Conservation (phyloP, 805 yeast species). For the Sugiyamaella lignohabitans region DNA sequence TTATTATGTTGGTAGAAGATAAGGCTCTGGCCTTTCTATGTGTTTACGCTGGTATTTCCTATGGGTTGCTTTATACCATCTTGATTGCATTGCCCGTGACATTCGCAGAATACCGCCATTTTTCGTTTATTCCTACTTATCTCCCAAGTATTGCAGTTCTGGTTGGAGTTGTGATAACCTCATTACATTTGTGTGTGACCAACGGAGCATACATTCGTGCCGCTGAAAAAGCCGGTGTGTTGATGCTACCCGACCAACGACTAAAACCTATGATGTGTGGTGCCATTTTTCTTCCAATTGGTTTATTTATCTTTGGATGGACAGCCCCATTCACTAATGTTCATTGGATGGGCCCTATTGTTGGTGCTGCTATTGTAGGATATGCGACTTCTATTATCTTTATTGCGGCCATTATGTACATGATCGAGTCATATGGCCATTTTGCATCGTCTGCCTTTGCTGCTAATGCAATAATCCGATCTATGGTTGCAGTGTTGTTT, state of each 20-base stretch:
- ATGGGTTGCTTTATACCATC: conserved; percentile 28
- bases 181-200: not conserved
- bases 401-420: conserved; percentile 8
- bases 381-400: conserved; percentile 10
- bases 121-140: conserved; percentile 3
- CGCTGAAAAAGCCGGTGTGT: not conserved
- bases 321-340: conserved; percentile 7
- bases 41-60: conserved; percentile 27
- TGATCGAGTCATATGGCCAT: conserved; percentile 5
- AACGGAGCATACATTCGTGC: not conserved
- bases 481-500: conserved; percentile 5
- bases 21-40: conserved; percentile 27
- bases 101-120: conserved; percentile 13
- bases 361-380: conserved; percentile 10
- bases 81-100: conserved; percentile 28
- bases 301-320: conserved; percentile 18
- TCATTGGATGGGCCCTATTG: conserved; percentile 11
- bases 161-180: conserved; percentile 2
- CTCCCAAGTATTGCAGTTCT: conserved; percentile 5
- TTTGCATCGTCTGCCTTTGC: conserved; percentile 11
- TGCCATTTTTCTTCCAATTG: conserved; percentile 9
- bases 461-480: conserved; percentile 4
- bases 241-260: conserved; percentile 3
- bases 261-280: conserved; percentile 8
- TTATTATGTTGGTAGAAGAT: conserved; percentile 26